Evolutionary conservation across 2,329 filamentous ascomycete genomes (phyloP).

Genomic region (Epicoccum sorghinum): DNA sequence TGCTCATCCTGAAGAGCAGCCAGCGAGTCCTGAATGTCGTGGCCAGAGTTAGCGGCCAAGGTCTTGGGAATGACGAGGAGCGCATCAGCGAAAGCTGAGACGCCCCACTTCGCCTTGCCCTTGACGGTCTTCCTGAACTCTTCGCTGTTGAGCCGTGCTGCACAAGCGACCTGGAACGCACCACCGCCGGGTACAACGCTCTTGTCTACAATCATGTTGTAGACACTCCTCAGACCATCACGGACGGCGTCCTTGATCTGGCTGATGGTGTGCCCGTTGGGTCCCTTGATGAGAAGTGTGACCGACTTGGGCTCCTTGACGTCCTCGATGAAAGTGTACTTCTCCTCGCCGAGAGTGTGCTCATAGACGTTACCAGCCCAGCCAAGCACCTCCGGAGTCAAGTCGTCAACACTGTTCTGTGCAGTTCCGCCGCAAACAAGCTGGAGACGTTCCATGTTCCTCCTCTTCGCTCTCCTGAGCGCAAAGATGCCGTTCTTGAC

Average conservation of each 20-base stretch:
- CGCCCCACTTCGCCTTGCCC: slow-evolving; percentile 96
- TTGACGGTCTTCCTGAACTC: slow-evolving; percentile 89
- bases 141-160: slow-evolving; percentile 84
- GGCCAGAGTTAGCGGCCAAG: slow-evolving; percentile 91
- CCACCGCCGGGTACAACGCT: slow-evolving; percentile 94
- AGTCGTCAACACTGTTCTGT: slow-evolving; percentile 95
- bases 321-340: slow-evolving; percentile 98
- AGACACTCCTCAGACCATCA: slow-evolving; percentile 92
- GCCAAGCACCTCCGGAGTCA: slow-evolving; percentile 84
- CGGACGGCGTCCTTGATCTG: slow-evolving; percentile 97
- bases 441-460: slow-evolving; percentile 98
- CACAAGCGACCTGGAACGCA: slow-evolving; percentile 94
- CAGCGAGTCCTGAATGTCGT: slow-evolving; percentile 94
- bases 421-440: slow-evolving; percentile 88
- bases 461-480: slow-evolving; percentile 90
- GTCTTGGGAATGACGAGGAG: slow-evolving; percentile 97
- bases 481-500: slow-evolving; percentile 98
- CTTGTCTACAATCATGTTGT: slow-evolving; percentile 99
- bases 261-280: slow-evolving; percentile 93
- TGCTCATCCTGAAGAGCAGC: slow-evolving; percentile 86
- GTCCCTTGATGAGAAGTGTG: slow-evolving; percentile 96
- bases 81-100: slow-evolving; percentile 92
- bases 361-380: slow-evolving; percentile 98
- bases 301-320: slow-evolving; percentile 99
- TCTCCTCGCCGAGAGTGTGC: slow-evolving; percentile 96